Percentiles rank a stretch among this genome's conserved stretches.
These are phyloP conservation scores for Phytophthora sp. DNA, from an alignment of 352 stramenopile genomes.

Conservation along the genomic window DNA sequence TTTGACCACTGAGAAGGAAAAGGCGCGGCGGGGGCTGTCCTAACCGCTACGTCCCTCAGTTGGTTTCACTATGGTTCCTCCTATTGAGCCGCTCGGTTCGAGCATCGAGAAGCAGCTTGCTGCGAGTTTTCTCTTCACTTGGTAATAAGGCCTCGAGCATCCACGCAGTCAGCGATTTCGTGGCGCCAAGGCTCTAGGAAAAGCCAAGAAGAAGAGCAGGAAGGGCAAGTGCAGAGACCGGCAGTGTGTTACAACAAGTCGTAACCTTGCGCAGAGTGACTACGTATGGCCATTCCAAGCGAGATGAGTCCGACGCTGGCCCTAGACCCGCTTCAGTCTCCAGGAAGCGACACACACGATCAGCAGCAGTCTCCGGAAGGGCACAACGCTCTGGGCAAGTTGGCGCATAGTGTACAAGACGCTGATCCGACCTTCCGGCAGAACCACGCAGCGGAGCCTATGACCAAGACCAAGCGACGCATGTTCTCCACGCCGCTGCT, in stretches of 20 bases:
- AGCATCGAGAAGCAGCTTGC: background rate
- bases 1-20: constrained; percentile 23
- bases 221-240: constrained; percentile 40
- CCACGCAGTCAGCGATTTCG: constrained; percentile 9
- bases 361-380: background rate
- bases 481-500: constrained; percentile 48
- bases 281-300: constrained; percentile 4
- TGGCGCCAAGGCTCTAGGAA: constrained; percentile 17
- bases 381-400: constrained; percentile 2
- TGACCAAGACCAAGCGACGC: constrained; percentile 40
- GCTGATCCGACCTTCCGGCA: constrained; percentile 5
- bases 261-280: constrained; percentile 3
- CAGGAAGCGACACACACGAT: constrained; percentile 23
- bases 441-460: constrained; percentile 21
- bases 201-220: constrained; percentile 39
- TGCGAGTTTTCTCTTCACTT: constrained; percentile 19
- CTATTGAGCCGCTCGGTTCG: too few species aligned
- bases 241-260: constrained; percentile 18
- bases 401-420: constrained; percentile 27
- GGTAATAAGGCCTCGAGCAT: constrained; percentile 14
- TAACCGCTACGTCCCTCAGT: constrained; percentile 14
- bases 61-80: constrained; percentile 18
- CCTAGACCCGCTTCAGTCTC: constrained; percentile 31
- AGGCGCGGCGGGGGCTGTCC: constrained; percentile 22
- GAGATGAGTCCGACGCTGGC: constrained; percentile 12